Percentiles rank a stretch among this genome's conserved stretches.
These are phyloP conservation scores for Aphanomyces cochlioides DNA, from an alignment of 352 stramenopile species.

Conservation along the genomic window DNA sequence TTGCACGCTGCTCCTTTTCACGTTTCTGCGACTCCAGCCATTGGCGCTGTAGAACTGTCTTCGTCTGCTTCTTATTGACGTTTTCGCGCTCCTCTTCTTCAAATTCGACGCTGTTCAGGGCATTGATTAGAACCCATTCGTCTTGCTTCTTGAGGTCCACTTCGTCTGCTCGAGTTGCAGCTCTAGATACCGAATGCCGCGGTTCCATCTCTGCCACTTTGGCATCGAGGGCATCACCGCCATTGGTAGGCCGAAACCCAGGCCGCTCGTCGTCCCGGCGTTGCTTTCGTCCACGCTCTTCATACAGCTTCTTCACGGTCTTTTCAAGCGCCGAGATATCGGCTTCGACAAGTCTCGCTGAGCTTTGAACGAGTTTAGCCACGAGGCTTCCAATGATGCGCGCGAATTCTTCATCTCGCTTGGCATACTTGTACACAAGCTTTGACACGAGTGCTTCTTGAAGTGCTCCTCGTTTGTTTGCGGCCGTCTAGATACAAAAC, in stretches of 20 bases:
- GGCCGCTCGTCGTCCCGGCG: conserved; percentile 20
- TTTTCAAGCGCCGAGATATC: conserved; percentile 61
- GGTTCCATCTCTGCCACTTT: conserved; percentile 30
- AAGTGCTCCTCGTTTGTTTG: conserved; percentile 56
- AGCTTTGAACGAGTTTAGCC: conserved; percentile 50
- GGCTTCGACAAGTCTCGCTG: conserved; percentile 47
- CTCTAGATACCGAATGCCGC: neutral
- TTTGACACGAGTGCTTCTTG: conserved; percentile 51
- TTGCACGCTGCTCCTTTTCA: conserved; percentile 43
- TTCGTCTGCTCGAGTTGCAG: neutral
- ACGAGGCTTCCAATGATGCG: conserved; percentile 56
- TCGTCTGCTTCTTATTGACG: conserved; percentile 52
- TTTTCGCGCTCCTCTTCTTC: conserved; percentile 55
- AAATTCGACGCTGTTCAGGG: conserved; percentile 61
- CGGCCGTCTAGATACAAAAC: conserved; percentile 51
- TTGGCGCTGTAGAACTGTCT: conserved; percentile 41
- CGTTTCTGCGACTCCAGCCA: conserved; percentile 58
- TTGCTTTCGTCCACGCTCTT: conserved; percentile 41
- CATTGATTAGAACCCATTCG: conserved; percentile 72
- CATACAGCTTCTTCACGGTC: conserved; percentile 60
- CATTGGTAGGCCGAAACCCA: conserved; percentile 12
- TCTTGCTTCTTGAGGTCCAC: conserved; percentile 46
- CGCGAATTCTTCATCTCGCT: conserved; percentile 48
- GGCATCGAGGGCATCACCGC: conserved; percentile 22
- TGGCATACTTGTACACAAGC: conserved; percentile 54